Evolutionary conservation across 768 basidiomycete genomes (phyloP), one percentile per base, ranked within the genome.

Genomic region (Mycena floridula): DNA sequence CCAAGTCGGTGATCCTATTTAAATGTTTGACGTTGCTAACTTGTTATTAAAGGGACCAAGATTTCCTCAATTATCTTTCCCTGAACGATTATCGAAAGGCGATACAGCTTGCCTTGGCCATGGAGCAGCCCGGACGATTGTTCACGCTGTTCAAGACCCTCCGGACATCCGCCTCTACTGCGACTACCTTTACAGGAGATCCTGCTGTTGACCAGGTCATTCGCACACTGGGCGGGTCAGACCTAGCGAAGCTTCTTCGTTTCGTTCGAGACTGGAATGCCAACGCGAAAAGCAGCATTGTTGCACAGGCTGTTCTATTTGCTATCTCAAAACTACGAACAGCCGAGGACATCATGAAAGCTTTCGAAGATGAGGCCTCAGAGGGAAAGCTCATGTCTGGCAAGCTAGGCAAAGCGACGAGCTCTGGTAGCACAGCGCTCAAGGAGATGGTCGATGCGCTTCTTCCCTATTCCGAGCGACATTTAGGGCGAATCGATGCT

Each of bases 261-360:
- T 93, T 89, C 62, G 74, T 91, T 36, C 76, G 89, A 37, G 82
- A 86, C 52, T 99, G 96, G 96, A 99, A 98, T 62, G 81, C 93
- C n/a, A 85, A 82, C 49, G 87, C 88, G n/a, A 83, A 82, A 57
- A 92, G 89, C 18, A 86, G 87, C 50, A 71, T 68, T 15, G 75
- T 96, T 36, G 95, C 95, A 6, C 96, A 99, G 65, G 70, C 69
- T 25, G 73, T 97, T 32, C 64, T 99, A 45, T 79, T 87, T 56
- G 83, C 92, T 4, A 66, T 97, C 40, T 62, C 97, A 49, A 89
- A 88, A 62, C 66, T 87, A 49, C 79, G 82, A 23, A 68, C 81
- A 1, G 80, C 85, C 5, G 85, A 87, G 25, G 83, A 91, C 26
- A 67, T 99, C 37, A 66, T 83, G 39, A 63, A 67, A 24, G 82